Evolutionary conservation across 768 basidiomycete genomes (phyloP).

Genomic region (Leccinum uliginosum): DNA sequence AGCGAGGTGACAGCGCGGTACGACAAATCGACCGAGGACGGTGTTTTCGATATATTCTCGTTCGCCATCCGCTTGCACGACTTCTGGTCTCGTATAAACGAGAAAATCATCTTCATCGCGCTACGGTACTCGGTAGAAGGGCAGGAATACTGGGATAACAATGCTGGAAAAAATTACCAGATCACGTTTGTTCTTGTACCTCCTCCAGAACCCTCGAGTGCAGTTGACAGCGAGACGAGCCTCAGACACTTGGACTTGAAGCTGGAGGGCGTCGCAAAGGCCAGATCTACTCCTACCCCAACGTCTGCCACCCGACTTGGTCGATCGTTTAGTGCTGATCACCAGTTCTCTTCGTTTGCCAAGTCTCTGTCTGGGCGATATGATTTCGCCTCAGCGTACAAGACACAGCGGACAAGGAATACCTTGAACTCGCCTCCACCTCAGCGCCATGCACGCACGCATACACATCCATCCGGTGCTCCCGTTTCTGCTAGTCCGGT

Average conservation of each 20-base stretch:
- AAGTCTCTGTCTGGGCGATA: constrained; percentile 51
- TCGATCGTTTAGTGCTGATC: constrained; percentile 29
- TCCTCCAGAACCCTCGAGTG: constrained; percentile 24
- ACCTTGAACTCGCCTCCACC: constrained; percentile 1
- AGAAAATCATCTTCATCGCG: constrained; percentile 77
- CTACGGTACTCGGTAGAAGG: constrained; percentile 68
- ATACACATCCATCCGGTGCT: constrained; percentile 44
- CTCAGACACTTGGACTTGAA: constrained; percentile 61
- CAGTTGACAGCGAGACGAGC: constrained; percentile 36
- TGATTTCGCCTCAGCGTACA: constrained; percentile 51
- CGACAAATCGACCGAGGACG: constrained; percentile 36
- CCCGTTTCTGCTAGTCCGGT: constrained; percentile 33
- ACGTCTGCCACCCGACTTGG: constrained; percentile 10
- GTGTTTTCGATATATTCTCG: constrained; percentile 63
- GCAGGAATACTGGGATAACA: constrained; percentile 91
- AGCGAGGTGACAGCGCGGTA: constrained; percentile 85
- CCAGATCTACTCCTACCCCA: constrained; percentile 18
- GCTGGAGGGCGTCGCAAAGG: constrained; percentile 59
- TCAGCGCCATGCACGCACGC: constrained; percentile 35
- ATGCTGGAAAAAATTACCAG: constrained; percentile 71
- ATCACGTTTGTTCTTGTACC: constrained; percentile 51
- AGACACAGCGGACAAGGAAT: constrained; percentile 30
- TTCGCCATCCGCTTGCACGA: constrained; percentile 79
- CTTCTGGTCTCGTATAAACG: constrained; percentile 69
- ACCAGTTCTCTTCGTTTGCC: constrained; percentile 21